A percentile compares a stretch with the other conserved stretches of the same genome.
Evolutionary conservation across 2,329 filamentous ascomycete genomes (phyloP).

Genomic region (Hymenoscyphus salicellus): DNA sequence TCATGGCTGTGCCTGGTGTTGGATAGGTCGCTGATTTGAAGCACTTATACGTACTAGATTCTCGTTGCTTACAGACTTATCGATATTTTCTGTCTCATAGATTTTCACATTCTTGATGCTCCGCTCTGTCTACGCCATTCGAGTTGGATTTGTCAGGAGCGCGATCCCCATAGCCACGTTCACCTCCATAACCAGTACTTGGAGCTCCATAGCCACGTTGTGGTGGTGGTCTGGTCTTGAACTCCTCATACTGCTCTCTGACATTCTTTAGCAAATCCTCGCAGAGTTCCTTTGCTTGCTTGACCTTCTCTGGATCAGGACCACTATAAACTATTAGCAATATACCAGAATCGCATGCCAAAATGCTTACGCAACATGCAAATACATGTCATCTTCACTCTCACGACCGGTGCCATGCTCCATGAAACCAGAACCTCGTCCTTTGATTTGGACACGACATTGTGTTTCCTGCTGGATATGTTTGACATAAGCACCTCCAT

Average conservation of each 20-base stretch:
- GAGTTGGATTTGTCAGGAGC: conserved; percentile 45
- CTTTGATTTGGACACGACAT: conserved; percentile 97
- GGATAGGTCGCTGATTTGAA: conserved; percentile 34
- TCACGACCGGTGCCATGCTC: conserved; percentile 84
- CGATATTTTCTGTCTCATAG: conserved; percentile 43
- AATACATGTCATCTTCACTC: conserved; percentile 93
- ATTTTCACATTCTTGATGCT: conserved; percentile 17
- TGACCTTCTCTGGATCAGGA: conserved; percentile 81
- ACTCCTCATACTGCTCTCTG: conserved; percentile 82
- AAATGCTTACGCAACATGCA: conserved; percentile 80
- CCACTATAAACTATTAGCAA: conserved; percentile 53
- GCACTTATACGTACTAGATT: too few relatives aligned
- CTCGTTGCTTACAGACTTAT: too few relatives aligned
- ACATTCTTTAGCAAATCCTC: conserved; percentile 85
- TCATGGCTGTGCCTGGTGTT: conserved; percentile 36
- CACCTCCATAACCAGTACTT: conserved; percentile 42
- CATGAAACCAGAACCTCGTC: conserved; percentile 89
- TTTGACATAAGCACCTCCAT: conserved; percentile 93
- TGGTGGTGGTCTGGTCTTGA: conserved; percentile 74
- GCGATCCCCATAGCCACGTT: conserved; percentile 52
- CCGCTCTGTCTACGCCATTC: conserved; percentile 37
- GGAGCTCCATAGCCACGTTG: conserved; percentile 55
- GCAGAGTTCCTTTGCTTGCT: conserved; percentile 83
- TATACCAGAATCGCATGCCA: conserved; percentile 2
- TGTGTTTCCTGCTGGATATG: conserved; percentile 95